These are phyloP conservation scores for Penicillium odoratum DNA, from an alignment of 495 filamentous ascomycete genomes.

Conservation along the genomic window DNA sequence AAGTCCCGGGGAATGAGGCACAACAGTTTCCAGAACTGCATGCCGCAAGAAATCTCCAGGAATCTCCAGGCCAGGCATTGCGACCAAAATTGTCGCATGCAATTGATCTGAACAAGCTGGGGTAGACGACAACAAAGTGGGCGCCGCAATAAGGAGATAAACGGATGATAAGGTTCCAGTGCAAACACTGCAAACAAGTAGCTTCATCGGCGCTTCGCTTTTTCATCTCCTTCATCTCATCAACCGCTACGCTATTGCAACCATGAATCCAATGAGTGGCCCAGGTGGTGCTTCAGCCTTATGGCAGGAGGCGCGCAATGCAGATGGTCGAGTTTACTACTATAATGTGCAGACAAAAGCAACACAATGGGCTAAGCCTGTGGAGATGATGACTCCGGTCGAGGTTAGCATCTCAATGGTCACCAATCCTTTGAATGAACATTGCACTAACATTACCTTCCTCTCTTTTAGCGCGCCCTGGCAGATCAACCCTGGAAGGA, in stretches of 20 bases:
- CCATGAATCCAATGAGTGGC: conserved; percentile 66
- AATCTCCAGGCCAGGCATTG: conserved; percentile 44
- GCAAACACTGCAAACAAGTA: conserved; percentile 39
- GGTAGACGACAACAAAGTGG: background rate
- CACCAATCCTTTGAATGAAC: background rate
- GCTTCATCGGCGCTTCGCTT: conserved; percentile 22
- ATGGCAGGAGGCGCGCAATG: conserved; percentile 83
- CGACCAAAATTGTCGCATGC: conserved; percentile 30
- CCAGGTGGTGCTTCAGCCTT: conserved; percentile 53
- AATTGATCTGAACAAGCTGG: conserved; percentile 8
- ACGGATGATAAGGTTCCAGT: conserved; percentile 22
- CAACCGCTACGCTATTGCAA: conserved; percentile 10
- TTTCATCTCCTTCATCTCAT: conserved; percentile 21
- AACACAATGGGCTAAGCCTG: conserved; percentile 93
- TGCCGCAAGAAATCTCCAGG: conserved; percentile 64
- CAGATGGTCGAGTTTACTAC: conserved; percentile 89
- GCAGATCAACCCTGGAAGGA: conserved; percentile 90
- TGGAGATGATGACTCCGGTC: conserved; percentile 80
- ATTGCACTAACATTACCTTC: conserved; percentile 9
- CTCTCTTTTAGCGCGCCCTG: conserved; percentile 65
- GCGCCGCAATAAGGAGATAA: conserved; percentile 18
- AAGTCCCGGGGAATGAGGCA: conserved; percentile 69
- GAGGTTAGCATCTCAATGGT: conserved; percentile 60
- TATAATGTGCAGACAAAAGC: conserved; percentile 84
- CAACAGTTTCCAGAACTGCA: conserved; percentile 74